Evolutionary conservation across 1,139 yeast genomes (phyloP).

Genomic region (Yarrowia galli): DNA sequence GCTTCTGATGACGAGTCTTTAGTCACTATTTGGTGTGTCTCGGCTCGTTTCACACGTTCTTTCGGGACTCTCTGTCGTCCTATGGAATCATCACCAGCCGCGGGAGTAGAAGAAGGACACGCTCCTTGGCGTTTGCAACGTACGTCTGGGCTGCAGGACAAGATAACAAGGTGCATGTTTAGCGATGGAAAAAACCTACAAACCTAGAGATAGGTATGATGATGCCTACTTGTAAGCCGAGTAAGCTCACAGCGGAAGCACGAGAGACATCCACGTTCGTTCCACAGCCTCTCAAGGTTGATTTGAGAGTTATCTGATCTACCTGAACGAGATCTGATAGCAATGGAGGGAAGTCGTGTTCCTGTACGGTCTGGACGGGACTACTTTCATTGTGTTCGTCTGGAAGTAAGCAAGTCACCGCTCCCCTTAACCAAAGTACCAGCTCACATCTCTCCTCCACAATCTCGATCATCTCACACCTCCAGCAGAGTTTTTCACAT

Average conservation of each 20-base stretch:
- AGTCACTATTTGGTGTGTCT: background rate
- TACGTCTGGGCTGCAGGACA: conserved; percentile 30
- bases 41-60: background rate
- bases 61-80: background rate
- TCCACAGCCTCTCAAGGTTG: background rate
- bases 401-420: background rate
- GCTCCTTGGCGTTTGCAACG: background rate
- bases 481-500: background rate
- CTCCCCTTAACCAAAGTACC: no score
- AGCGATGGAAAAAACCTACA: conserved; percentile 11
- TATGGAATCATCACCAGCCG: background rate
- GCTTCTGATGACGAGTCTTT: background rate
- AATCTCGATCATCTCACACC: conserved; percentile 1
- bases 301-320: conserved; percentile 23
- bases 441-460: background rate
- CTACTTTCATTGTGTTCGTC: background rate
- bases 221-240: background rate
- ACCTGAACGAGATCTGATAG: background rate
- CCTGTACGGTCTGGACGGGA: no score
- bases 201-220: conserved; percentile 8
- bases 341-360: background rate
- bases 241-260: conserved; percentile 11
- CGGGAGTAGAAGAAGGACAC: background rate
- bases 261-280: background rate
- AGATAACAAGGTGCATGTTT: background rate